These are phyloP conservation scores for Mycocentrospora acerina DNA, from an alignment of 2,329 filamentous ascomycete genomes.

Conservation along the genomic window DNA sequence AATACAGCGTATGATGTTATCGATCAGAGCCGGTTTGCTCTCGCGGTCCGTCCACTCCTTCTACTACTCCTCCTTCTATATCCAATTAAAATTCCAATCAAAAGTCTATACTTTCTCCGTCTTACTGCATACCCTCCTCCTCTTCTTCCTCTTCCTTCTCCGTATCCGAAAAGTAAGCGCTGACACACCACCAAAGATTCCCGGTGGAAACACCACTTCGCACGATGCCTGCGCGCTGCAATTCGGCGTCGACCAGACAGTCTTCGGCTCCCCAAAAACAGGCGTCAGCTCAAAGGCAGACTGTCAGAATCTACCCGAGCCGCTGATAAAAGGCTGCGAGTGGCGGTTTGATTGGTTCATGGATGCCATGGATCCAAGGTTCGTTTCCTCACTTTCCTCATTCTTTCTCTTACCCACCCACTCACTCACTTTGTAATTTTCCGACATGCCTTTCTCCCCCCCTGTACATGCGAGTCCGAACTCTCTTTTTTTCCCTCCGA, in stretches of 20 bases:
- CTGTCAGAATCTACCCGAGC: slow-evolving; percentile 36
- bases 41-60: slow-evolving; percentile 29
- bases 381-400: slow-evolving; percentile 5
- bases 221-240: slow-evolving; percentile 36
- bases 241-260: slow-evolving; percentile 33
- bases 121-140: too few relatives aligned
- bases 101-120: neutral
- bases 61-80: too few relatives aligned
- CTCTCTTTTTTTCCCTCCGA: too few relatives aligned
- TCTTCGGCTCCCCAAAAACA: slow-evolving; percentile 32
- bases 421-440: neutral
- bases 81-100: too few relatives aligned
- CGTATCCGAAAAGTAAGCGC: slow-evolving; percentile 1
- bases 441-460: neutral
- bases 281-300: slow-evolving; percentile 34
- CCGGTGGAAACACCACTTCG: slow-evolving; percentile 40
- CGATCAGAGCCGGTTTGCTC: slow-evolving; percentile 36
- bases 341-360: slow-evolving; percentile 43
- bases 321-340: slow-evolving; percentile 27
- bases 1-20: slow-evolving; percentile 56
- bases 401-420: too few relatives aligned
- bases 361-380: slow-evolving; percentile 37
- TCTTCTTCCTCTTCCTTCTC: too few relatives aligned
- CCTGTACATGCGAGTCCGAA: too few relatives aligned
- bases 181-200: slow-evolving; percentile 22